Evolutionary conservation across 2,329 filamentous ascomycete species (phyloP).

Genomic region (Epichloe bromicola): DNA sequence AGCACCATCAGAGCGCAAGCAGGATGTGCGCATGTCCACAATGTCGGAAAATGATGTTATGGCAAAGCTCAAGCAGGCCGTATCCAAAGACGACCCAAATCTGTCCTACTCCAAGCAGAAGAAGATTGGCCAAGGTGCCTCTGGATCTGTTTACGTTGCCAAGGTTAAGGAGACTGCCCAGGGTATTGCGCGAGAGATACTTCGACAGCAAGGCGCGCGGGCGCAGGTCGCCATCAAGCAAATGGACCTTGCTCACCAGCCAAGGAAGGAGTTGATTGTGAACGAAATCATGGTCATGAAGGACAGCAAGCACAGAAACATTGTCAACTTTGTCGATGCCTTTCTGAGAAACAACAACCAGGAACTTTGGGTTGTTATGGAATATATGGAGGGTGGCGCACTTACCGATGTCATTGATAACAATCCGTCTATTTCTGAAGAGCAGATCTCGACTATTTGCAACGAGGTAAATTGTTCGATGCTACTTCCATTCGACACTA

Average conservation of each 20-base stretch:
- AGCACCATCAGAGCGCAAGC: constrained; percentile 56
- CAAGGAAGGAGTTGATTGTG: constrained; percentile 93
- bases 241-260: constrained; percentile 97
- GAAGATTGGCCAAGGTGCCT: constrained; percentile 98
- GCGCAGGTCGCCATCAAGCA: constrained; percentile 98
- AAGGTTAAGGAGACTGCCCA: constrained; percentile 80
- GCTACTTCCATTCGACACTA: not conserved
- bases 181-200: constrained; percentile 71
- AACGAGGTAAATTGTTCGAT: constrained; percentile 55
- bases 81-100: constrained; percentile 89
- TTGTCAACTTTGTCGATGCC: constrained; percentile 96
- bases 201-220: constrained; percentile 65
- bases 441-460: constrained; percentile 96
- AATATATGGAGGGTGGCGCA: constrained; percentile 98
- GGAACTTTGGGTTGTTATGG: constrained; percentile 99
- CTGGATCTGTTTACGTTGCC: constrained; percentile 93
- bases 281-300: constrained; percentile 99
- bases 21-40: constrained; percentile 95
- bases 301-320: constrained; percentile 94
- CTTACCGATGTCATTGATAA: constrained; percentile 98
- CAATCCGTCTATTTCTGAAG: constrained; percentile 83
- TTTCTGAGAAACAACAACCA: constrained; percentile 90
- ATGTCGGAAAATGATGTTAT: constrained; percentile 98
- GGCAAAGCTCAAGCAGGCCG: constrained; percentile 85
- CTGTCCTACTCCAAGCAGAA: constrained; percentile 98